Conservation (phyloP, 2,329 filamentous ascomycete genomes). For the Neofusicoccum umdonicola region DNA sequence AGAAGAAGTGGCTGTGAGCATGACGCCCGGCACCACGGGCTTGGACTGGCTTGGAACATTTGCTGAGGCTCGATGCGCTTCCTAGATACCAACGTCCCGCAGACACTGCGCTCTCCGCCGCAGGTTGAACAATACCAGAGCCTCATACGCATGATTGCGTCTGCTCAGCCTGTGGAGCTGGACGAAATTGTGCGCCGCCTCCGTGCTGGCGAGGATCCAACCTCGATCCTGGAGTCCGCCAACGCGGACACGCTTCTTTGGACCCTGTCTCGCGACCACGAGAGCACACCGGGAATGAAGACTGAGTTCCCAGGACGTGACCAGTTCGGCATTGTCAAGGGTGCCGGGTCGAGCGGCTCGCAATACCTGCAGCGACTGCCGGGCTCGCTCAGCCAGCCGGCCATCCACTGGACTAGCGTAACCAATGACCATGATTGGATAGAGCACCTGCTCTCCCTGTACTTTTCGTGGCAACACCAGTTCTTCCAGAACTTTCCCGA, state of each 20-base stretch:
- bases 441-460: slow-evolving; percentile 21
- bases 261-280: slow-evolving; percentile 10
- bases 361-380: not conserved
- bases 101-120: not conserved
- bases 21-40: not conserved
- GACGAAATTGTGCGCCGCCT: slow-evolving; percentile 23
- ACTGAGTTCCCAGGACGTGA: slow-evolving; percentile 19
- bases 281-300: slow-evolving; percentile 18
- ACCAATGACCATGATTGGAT: slow-evolving; percentile 20
- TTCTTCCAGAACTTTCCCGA: slow-evolving; percentile 24
- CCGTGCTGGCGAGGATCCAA: slow-evolving; percentile 15
- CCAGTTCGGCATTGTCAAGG: slow-evolving; percentile 21
- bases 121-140: slow-evolving; percentile 15
- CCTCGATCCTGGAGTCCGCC: slow-evolving; percentile 15
- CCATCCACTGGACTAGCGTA: slow-evolving; percentile 22
- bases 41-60: slow-evolving; percentile 8
- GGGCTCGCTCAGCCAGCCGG: not conserved
- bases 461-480: slow-evolving; percentile 24
- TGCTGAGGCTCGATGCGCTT: slow-evolving; percentile 9
- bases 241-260: slow-evolving; percentile 10
- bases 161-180: slow-evolving; percentile 17
- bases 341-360: not conserved
- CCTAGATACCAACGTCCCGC: slow-evolving; percentile 1
- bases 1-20: slow-evolving; percentile 19
- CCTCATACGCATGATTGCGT: slow-evolving; percentile 16